A percentile compares a stretch with the other conserved stretches of the same genome.
These are phyloP conservation scores for Colletotrichum echinochloae DNA, from an alignment of 2,329 filamentous ascomycete species.

Conservation along the genomic window DNA sequence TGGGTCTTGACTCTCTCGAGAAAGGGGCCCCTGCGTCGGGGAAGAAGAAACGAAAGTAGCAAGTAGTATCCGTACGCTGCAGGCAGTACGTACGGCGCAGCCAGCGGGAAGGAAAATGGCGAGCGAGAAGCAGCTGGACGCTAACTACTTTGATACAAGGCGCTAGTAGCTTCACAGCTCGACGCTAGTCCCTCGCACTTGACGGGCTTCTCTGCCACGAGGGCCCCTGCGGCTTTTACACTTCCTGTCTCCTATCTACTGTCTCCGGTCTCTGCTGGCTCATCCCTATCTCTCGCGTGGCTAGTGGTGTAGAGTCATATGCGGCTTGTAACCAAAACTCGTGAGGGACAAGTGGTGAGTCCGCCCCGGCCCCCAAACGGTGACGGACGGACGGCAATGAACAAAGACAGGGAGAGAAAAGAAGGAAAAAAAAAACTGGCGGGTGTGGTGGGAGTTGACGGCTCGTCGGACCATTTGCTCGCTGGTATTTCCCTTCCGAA, in stretches of 20 bases:
- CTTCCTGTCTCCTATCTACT: background rate
- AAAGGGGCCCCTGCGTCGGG: conserved; percentile 16
- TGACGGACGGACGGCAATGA: conserved; percentile 4
- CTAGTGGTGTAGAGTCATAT: background rate
- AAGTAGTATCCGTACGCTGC: too few species aligned
- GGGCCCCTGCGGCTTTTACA: background rate
- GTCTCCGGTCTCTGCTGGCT: background rate
- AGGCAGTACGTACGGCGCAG: background rate
- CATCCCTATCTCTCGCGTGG: background rate
- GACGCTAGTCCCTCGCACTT: conserved; percentile 1
- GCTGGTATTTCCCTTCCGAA: background rate
- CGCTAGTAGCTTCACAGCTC: background rate
- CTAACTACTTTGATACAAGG: background rate
- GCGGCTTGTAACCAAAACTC: background rate
- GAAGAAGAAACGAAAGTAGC: background rate
- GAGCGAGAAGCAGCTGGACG: background rate
- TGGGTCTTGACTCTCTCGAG: background rate
- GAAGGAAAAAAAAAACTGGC: background rate
- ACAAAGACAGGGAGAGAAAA: background rate
- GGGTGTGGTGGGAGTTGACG: too few species aligned
- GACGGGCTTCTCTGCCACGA: background rate
- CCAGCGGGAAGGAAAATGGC: background rate
- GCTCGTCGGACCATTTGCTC: conserved; percentile 1
- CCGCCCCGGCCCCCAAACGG: background rate
- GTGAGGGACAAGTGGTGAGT: background rate